Evolutionary conservation across 169 alveolate genomes (phyloP).

Genomic region (Eimeria maxima): DNA sequence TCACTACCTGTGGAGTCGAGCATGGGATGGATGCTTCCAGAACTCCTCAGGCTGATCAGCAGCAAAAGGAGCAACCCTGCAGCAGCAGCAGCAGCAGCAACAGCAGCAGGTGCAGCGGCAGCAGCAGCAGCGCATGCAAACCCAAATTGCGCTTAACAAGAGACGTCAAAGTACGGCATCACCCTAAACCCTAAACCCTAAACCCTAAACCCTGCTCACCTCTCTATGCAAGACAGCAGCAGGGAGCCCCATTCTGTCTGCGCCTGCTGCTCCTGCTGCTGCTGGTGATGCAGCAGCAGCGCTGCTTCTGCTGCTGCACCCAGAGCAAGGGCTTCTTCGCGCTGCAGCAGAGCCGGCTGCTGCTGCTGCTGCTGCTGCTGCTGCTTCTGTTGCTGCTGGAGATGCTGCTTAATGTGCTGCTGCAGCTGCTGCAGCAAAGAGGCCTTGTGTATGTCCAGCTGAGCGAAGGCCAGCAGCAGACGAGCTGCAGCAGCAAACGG

Average conservation of each 20-base stretch:
- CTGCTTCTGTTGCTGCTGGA: conserved; percentile 2
- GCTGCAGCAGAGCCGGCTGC: conserved; percentile 42
- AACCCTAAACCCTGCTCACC: conserved; percentile 1
- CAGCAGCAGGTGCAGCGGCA: conserved; percentile 12
- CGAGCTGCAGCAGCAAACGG: conserved; percentile 50
- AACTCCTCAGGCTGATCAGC: conserved; percentile 37
- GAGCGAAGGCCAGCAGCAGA: conserved; percentile 51
- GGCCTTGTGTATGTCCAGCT: background rate
- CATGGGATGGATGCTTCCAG: background rate
- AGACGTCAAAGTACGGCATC: too few species aligned
- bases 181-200: conserved; percentile 35
- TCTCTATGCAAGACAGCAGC: conserved; percentile 15
- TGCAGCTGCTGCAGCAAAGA: conserved; percentile 30
- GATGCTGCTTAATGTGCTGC: background rate
- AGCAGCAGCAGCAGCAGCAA: conserved; percentile 33
- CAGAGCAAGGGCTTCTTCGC: conserved; percentile 20
- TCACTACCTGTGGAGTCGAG: conserved; percentile 51
- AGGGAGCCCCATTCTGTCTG: background rate
- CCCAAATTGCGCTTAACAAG: too few species aligned
- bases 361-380: conserved; percentile 44
- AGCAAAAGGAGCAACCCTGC: conserved; percentile 52
- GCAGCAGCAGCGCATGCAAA: background rate
- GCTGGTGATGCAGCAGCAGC: conserved; percentile 30
- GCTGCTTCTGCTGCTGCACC: conserved; percentile 5
- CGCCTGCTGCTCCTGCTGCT: background rate